A percentile compares a stretch with the other conserved stretches of the same genome.
Evolutionary conservation across 83 land plant species (phyloP).

Genomic region (Picea mariana): DNA sequence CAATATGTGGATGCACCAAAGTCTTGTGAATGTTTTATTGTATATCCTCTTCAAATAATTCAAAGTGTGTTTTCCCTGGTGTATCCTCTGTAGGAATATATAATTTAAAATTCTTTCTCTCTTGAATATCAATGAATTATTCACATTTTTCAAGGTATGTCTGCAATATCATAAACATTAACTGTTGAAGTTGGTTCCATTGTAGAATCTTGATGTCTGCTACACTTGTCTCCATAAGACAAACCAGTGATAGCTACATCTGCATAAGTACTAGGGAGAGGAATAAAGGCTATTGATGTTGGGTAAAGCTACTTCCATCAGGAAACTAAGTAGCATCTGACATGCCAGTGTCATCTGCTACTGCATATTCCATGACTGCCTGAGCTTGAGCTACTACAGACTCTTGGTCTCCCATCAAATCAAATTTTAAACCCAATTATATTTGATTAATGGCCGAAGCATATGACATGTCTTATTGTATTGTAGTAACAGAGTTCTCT

Average conservation of each 20-base stretch:
- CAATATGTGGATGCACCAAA: no score
- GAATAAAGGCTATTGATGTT: not conserved
- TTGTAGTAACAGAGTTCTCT: no score
- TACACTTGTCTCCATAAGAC: not conserved
- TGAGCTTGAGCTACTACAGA: not conserved
- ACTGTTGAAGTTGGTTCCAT: not conserved
- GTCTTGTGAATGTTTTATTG: no score
- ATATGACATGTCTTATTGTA: no score
- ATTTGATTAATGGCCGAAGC: no score
- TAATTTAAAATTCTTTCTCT: no score
- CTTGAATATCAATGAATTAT: no score
- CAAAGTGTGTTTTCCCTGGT: no score
- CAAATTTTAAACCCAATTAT: not conserved
- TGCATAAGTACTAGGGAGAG: not conserved
- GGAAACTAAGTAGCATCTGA: not conserved
- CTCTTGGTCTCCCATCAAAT: slow-evolving; percentile 4
- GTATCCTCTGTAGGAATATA: no score
- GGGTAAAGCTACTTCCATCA: not conserved
- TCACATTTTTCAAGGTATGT: no score
- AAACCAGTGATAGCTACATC: not conserved
- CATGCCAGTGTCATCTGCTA: not conserved
- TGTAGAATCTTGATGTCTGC: not conserved
- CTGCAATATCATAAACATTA: not conserved
- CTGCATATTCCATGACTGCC: not conserved
- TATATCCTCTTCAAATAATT: no score